Percentiles rank a stretch among this genome's conserved stretches.
Evolutionary conservation across 257 asterid species (phyloP).

Genomic region (Rauvolfia tetraphylla): DNA sequence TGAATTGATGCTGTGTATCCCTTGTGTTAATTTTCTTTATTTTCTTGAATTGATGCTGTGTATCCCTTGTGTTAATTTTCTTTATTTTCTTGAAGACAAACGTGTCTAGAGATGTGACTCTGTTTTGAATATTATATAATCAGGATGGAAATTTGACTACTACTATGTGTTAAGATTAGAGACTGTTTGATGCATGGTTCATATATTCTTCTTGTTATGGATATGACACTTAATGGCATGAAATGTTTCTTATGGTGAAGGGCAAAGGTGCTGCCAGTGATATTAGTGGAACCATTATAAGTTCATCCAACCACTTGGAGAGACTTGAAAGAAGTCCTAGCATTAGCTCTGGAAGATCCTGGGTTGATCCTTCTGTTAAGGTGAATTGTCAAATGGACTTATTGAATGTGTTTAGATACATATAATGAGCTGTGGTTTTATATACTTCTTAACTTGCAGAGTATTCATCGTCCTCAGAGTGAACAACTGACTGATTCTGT

Average conservation of each 20-base stretch:
- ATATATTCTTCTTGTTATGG: not conserved
- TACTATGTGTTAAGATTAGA: not conserved
- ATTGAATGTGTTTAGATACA: slow-evolving; percentile 5
- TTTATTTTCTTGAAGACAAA: not conserved
- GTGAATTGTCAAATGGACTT: slow-evolving; percentile 20
- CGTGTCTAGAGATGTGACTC: not conserved
- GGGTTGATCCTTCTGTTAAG: slow-evolving; percentile 58
- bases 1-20: not conserved
- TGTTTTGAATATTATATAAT: not conserved
- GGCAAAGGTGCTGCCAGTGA: slow-evolving; percentile 46
- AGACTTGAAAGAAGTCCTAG: slow-evolving; percentile 48
- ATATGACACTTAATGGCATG: slow-evolving; percentile 2
- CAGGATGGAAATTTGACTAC: not conserved
- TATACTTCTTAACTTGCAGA: slow-evolving; percentile 38
- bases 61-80: not conserved
- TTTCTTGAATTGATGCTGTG: not conserved
- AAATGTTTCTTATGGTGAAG: slow-evolving; percentile 37
- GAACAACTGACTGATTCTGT: slow-evolving; percentile 42
- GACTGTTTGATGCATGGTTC: not conserved
- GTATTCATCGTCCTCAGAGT: slow-evolving; percentile 44
- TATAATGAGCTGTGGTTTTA: slow-evolving; percentile 3
- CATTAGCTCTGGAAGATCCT: slow-evolving; percentile 51
- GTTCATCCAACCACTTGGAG: slow-evolving; percentile 46
- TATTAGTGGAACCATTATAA: slow-evolving; percentile 32
- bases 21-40: not conserved